These are phyloP conservation scores for Delonix regia DNA, from an alignment of 306 rosid genomes.

Conservation along the genomic window DNA sequence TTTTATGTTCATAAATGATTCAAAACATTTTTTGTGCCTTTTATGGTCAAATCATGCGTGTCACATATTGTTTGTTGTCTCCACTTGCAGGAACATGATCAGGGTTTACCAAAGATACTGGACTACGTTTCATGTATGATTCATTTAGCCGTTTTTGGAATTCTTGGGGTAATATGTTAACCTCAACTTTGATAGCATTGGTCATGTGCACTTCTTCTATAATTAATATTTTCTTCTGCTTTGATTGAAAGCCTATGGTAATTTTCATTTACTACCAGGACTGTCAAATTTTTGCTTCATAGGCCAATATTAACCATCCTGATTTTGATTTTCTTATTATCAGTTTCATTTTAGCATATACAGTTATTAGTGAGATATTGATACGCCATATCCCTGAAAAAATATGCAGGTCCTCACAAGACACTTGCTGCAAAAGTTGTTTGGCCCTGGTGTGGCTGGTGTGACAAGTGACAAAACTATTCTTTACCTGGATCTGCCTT, in stretches of 20 bases:
- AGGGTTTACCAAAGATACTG: constrained; percentile 5
- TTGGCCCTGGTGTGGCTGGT: constrained; percentile 64
- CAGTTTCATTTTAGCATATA: constrained; percentile 10
- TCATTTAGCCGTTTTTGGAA: constrained; percentile 25
- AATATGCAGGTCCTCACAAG: constrained; percentile 74
- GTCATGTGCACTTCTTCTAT: neutral
- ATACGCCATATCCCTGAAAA: constrained; percentile 1
- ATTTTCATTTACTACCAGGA: neutral
- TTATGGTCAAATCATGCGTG: neutral
- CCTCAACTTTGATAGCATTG: neutral
- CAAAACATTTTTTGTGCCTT: neutral
- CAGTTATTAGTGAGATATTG: constrained; percentile 9
- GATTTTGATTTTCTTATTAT: neutral
- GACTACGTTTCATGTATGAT: constrained; percentile 21
- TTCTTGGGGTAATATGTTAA: constrained; percentile 30
- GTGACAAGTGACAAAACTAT: constrained; percentile 61
- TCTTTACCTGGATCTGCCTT: constrained; percentile 85
- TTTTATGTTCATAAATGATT: neutral
- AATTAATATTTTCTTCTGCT: neutral
- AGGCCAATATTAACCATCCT: neutral
- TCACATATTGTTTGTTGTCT: constrained; percentile 8
- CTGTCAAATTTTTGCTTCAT: neutral
- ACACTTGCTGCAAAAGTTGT: constrained; percentile 70
- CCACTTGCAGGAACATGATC: constrained; percentile 3
- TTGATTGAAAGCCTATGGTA: constrained; percentile 8